Evolutionary conservation across 2,329 filamentous ascomycete genomes (phyloP).

Genomic region (Aspergillus sp.): DNA sequence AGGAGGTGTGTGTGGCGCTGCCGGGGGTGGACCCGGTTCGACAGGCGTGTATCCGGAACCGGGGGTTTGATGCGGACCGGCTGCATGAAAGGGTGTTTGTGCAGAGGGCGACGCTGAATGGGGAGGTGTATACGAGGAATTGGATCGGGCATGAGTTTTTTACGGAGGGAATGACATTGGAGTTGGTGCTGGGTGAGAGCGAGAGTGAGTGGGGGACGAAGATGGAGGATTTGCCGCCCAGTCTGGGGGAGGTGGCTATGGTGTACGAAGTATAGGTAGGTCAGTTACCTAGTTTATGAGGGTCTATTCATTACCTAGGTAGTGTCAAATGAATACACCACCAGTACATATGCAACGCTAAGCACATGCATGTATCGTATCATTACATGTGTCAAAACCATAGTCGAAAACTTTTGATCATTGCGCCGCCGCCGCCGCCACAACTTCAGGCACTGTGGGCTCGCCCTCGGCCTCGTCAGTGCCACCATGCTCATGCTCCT

Average conservation of each 20-base stretch:
- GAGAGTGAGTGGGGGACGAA: conserved; percentile 66
- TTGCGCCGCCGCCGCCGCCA: not conserved
- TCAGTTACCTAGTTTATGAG: too few relatives aligned
- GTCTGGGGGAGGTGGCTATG: not conserved
- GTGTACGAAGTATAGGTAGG: not conserved
- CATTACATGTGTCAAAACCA: not conserved
- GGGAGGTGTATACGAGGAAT: conserved; percentile 57
- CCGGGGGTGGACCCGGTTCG: conserved; percentile 58
- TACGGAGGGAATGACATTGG: conserved; percentile 60
- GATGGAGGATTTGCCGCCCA: conserved; percentile 59
- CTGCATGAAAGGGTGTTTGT: conserved; percentile 51
- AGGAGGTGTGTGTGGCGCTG: conserved; percentile 55
- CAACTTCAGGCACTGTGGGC: not conserved
- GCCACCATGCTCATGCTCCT: conserved; percentile 4
- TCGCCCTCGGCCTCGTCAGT: conserved; percentile 10
- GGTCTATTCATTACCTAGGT: too few relatives aligned
- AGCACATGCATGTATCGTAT: not conserved
- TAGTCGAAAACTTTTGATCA: not conserved
- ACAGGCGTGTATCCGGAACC: conserved; percentile 55
- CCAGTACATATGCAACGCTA: not conserved
- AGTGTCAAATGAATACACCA: too few relatives aligned
- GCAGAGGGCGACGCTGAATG: conserved; percentile 63
- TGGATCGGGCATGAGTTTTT: conserved; percentile 70
- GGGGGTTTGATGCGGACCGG: conserved; percentile 55
- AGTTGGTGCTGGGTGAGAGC: conserved; percentile 58